These are phyloP conservation scores for Silene uniflora DNA, from an alignment of 148 eudicot species.

Conservation along the genomic window DNA sequence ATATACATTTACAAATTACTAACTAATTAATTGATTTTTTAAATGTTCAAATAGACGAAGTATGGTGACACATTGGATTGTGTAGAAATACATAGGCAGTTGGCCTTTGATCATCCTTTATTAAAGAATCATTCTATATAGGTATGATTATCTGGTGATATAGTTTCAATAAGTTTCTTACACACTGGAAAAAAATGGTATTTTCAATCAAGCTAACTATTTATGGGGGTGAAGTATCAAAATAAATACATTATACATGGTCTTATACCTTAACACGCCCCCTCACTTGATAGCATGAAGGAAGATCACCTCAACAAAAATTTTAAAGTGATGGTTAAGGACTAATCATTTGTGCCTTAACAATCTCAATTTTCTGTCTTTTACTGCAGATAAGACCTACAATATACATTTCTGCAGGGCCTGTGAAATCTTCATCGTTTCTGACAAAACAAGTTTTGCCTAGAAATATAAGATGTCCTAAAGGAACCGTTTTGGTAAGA, in stretches of 20 bases:
- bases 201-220: too few species aligned
- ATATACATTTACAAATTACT: too few species aligned
- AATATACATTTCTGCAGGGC: background rate
- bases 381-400: constrained; percentile 21
- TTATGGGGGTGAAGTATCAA: too few species aligned
- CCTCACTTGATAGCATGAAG: too few species aligned
- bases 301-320: too few species aligned
- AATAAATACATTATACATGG: too few species aligned
- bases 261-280: too few species aligned
- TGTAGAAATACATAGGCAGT: constrained; percentile 25
- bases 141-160: background rate
- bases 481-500: constrained; percentile 23
- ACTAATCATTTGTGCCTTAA: too few species aligned
- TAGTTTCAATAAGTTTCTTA: background rate
- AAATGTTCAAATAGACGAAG: background rate
- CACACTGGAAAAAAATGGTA: background rate
- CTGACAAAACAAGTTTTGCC: constrained; percentile 7
- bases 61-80: constrained; percentile 27
- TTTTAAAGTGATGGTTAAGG: too few species aligned
- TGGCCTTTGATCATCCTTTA: constrained; percentile 22
- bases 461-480: constrained; percentile 18
- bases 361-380: background rate
- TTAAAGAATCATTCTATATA: constrained; percentile 28
- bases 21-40: too few species aligned
- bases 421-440: background rate